Evolutionary conservation across 768 basidiomycete species (phyloP).

Genomic region (Trichaptum fuscoviolaceum): DNA sequence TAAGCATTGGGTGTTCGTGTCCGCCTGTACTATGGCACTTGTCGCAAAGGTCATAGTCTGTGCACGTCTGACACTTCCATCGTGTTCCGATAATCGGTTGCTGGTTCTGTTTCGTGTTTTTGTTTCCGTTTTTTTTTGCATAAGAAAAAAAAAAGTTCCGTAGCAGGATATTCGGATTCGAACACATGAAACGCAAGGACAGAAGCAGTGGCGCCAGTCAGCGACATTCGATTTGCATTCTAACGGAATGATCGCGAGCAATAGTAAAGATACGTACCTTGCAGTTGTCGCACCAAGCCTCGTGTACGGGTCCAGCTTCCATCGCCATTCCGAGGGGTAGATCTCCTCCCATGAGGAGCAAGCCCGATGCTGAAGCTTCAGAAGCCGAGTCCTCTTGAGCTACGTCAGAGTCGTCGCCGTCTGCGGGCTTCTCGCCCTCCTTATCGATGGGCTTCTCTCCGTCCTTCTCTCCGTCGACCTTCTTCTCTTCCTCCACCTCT

Average conservation of each 20-base stretch:
- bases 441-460: conserved; percentile 10
- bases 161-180: too few relatives aligned
- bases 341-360: conserved; percentile 6
- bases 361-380: conserved; percentile 12
- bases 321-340: conserved; percentile 18
- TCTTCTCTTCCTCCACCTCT: conserved; percentile 7
- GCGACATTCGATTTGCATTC: neutral
- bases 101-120: neutral
- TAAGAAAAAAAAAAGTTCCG: too few relatives aligned
- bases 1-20: conserved; percentile 12
- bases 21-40: conserved; percentile 11
- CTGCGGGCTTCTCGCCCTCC: conserved; percentile 9
- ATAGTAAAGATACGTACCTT: conserved; percentile 21
- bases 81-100: conserved; percentile 9
- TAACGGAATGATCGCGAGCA: conserved; percentile 6
- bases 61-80: conserved; percentile 11
- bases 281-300: conserved; percentile 18
- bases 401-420: conserved; percentile 17
- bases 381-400: conserved; percentile 16
- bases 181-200: neutral
- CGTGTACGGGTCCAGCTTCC: conserved; percentile 44
- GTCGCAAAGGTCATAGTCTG: conserved; percentile 15
- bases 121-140: neutral
- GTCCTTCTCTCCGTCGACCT: conserved; percentile 26
- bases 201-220: neutral